Evolutionary conservation across 2,329 filamentous ascomycete genomes (phyloP), one percentile per base, ranked within the genome.

Genomic region (Monosporascus sp.): DNA sequence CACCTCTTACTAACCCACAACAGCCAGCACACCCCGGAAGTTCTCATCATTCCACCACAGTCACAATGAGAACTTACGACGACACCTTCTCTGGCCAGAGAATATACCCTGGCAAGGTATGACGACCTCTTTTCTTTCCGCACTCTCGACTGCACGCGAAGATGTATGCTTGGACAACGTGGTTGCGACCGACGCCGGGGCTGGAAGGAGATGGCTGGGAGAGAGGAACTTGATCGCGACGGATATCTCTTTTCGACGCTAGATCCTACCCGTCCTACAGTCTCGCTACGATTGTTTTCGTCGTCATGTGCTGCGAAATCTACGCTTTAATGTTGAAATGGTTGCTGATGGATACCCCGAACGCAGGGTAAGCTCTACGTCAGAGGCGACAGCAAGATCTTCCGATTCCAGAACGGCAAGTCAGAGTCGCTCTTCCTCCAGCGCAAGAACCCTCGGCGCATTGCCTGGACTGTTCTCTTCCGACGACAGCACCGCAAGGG

Each of bases 391-490:
- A 96, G 89, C 91, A 99, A 97, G 86, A 87, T 97, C 85, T 99
- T 99, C 89, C 92, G 94, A 76, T 99, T 99, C 89, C 91, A 96
- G 81, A 97, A 96, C 81, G 91, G 94, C 83, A 99, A 99, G 84
- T 93, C 90, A 80, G 94, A 99, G 83, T 96, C 91, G 67, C 90
- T 99, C 67, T 99, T 99, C 87, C 90, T 97, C 70, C 94, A 99
- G 86, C 93, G 94, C 85, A 99, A 99, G 90, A 99, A 99, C 87
- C 94, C 94, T 76, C 93, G 94, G 79, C 91, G 93, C 77, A 97
- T 99, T 78, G 87, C 93, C 68, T 99, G 94, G 94, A 99, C 94
- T 67, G 87, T 92, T 71, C 89, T 99, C 64, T 99, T 90, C 90
- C 88, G 94, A 78, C 89, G 93, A 80, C 90, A 96, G 82, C 93